Conservation (phyloP, 2,329 filamentous ascomycete genomes). For the Emmonsiellopsis sp. region DNA sequence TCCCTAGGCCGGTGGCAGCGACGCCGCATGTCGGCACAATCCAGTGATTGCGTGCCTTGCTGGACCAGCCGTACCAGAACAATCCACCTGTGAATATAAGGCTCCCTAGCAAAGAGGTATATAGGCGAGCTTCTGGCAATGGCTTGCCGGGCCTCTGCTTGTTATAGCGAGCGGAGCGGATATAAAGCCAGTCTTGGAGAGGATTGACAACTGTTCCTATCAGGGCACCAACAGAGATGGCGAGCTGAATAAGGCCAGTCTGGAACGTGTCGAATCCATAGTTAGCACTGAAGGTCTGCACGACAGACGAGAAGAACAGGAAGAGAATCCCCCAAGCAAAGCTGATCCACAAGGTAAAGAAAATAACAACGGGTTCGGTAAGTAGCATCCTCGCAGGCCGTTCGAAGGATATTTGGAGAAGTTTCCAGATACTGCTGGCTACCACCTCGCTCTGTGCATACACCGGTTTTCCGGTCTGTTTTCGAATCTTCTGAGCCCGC, state of each 20-base stretch:
- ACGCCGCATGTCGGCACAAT: slow-evolving; percentile 26
- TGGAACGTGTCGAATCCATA: slow-evolving; percentile 28
- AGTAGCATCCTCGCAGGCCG: slow-evolving; percentile 31
- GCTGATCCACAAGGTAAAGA: slow-evolving; percentile 37
- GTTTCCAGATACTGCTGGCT: slow-evolving; percentile 8
- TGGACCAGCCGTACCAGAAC: slow-evolving; percentile 30
- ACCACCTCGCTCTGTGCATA: slow-evolving; percentile 23
- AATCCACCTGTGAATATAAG: slow-evolving; percentile 26
- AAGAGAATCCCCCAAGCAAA: slow-evolving; percentile 39
- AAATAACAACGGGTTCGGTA: slow-evolving; percentile 35
- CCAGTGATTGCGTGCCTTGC: slow-evolving; percentile 21
- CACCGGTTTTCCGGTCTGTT: slow-evolving; percentile 22
- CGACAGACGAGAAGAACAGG: slow-evolving; percentile 33
- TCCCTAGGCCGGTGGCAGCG: slow-evolving; percentile 31
- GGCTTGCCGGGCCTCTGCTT: slow-evolving; percentile 28
- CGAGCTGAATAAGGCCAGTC: slow-evolving; percentile 33
- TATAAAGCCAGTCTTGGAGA: slow-evolving; percentile 25
- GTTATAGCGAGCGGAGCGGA: slow-evolving; percentile 24
- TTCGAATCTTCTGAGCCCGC: slow-evolving; percentile 32
- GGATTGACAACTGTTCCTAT: slow-evolving; percentile 35
- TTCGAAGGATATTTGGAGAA: slow-evolving; percentile 33
- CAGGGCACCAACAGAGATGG: slow-evolving; percentile 34
- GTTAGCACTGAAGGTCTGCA: slow-evolving; percentile 30
- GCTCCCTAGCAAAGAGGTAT: slow-evolving; percentile 34
- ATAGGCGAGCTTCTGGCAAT: slow-evolving; percentile 36